These are phyloP conservation scores for Rhododendron kiyosumense DNA, from an alignment of 148 eudicot species.

Conservation along the genomic window DNA sequence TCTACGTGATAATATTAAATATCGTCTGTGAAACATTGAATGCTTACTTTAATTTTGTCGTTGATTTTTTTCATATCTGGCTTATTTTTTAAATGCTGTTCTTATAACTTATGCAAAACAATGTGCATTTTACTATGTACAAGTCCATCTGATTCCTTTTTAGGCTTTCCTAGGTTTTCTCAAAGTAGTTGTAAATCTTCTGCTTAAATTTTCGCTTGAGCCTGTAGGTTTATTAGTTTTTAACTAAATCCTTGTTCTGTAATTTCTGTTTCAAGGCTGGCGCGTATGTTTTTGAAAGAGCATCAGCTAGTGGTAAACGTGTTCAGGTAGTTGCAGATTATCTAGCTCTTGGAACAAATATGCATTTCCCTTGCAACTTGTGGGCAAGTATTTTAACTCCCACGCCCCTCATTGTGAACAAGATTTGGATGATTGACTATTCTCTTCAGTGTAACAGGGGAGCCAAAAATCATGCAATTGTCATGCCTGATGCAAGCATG, in stretches of 20 bases:
- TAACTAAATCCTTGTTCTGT: constrained; percentile 2
- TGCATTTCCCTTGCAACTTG: constrained; percentile 3
- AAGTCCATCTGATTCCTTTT: background rate
- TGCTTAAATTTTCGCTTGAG: background rate
- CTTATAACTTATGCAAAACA: background rate
- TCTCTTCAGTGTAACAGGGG: constrained; percentile 50
- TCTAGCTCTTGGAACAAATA: constrained; percentile 9
- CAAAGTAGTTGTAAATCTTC: background rate
- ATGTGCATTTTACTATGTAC: background rate
- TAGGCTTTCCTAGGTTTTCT: background rate
- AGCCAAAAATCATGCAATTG: constrained; percentile 58
- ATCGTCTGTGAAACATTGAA: background rate
- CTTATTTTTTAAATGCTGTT: background rate
- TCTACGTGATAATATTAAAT: background rate
- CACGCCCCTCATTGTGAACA: background rate
- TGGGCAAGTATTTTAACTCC: background rate
- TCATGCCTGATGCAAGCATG: constrained; percentile 74
- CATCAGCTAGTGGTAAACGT: constrained; percentile 53
- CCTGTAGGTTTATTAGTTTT: background rate
- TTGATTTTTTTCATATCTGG: background rate
- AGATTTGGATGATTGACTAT: constrained; percentile 10
- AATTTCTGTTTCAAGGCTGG: constrained; percentile 37
- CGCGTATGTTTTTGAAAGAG: constrained; percentile 42
- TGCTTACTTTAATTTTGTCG: background rate
- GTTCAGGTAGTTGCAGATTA: constrained; percentile 42